Evolutionary conservation across 1,284 basidiomycete genomes (phyloP), one percentile per base, ranked within the genome.

Genomic region (Ustilago crameri): DNA sequence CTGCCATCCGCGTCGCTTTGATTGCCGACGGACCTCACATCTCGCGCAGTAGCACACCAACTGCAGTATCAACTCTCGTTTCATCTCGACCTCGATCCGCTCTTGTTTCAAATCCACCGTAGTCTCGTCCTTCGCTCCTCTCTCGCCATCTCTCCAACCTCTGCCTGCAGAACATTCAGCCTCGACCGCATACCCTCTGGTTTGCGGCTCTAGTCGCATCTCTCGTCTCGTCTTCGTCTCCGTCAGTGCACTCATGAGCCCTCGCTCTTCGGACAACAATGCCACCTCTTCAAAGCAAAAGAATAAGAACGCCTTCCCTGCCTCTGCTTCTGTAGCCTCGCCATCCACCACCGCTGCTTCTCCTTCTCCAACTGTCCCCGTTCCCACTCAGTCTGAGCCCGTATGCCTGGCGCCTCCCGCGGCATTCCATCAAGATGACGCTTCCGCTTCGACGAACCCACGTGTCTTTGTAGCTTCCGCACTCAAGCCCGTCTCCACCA

Each of bases 181-280:
- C 12, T 7, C 30, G 7, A 30, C 30, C 30, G 7, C 30, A 12
- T 30, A 30, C 30, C 30, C 30, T 30, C 30, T 37, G 35, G 14
- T n/a, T 17, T 9, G 35, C 43, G 23, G 23, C 45, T 18, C 30
- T 15, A 20, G 5, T 27, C 26, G 45, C 45, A 18, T 14, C 27
- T 37, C 27, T 32, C 10, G 20, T 43, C 18, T 58, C 55, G 12
- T 17, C 5, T n/a, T 58, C 55, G 12, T 17, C 5, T n/a, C 9
- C n/a, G 9, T n/a, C 48, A 23, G 23, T 30, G 12, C 23, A 41
- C 20, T 45, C 51, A 66, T 66, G 63, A 69, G 55, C 59, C 58
- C 54, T 57, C 58, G 59, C 58, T 68, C 65, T 38, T 24, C 51
- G 30, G 54, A 62, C 51, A 45, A 41, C 32, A 51, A 68, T 62